Conservation (phyloP, 2,329 filamentous ascomycete genomes). For the Sarocladium strictum region DNA sequence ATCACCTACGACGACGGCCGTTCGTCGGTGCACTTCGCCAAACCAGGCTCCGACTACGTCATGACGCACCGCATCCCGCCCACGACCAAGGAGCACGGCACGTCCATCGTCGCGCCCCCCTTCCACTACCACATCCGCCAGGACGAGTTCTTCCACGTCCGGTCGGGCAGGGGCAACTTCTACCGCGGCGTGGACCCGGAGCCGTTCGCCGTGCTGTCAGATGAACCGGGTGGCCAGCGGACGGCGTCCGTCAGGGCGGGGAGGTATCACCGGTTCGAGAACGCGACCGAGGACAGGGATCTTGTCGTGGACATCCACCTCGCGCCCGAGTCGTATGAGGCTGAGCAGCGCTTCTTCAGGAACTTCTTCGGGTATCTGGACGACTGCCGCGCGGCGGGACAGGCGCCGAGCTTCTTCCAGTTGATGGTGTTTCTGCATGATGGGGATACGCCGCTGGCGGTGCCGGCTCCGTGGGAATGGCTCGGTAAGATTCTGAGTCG, state of each 20-base stretch:
- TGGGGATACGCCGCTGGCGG: constrained; percentile 3
- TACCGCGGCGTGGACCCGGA: constrained; percentile 1
- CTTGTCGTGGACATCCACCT: constrained; percentile 5
- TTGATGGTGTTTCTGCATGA: constrained; percentile 7
- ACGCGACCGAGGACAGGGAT: background rate
- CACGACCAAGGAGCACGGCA: background rate
- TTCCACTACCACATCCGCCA: constrained; percentile 8
- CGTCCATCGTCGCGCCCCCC: background rate
- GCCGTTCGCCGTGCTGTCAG: constrained; percentile 1
- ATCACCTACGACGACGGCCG: constrained; percentile 5
- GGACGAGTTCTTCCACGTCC: constrained; percentile 5
- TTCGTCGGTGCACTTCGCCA: constrained; percentile 1
- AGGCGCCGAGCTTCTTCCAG: constrained; percentile 7
- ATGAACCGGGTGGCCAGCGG: background rate
- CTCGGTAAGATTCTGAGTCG: background rate
- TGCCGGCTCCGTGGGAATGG: constrained; percentile 1
- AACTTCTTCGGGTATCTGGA: constrained; percentile 8
- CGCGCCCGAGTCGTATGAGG: constrained; percentile 3
- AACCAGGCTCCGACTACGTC: constrained; percentile 5
- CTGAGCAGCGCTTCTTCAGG: constrained; percentile 4
- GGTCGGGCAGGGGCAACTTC: constrained; percentile 5
- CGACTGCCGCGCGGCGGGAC: background rate
- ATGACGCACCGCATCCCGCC: constrained; percentile 7
- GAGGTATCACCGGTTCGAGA: constrained; percentile 3
- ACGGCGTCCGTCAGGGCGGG: background rate